Conservation (phyloP, 495 filamentous ascomycete genomes). For the Daldinia caldariorum region DNA sequence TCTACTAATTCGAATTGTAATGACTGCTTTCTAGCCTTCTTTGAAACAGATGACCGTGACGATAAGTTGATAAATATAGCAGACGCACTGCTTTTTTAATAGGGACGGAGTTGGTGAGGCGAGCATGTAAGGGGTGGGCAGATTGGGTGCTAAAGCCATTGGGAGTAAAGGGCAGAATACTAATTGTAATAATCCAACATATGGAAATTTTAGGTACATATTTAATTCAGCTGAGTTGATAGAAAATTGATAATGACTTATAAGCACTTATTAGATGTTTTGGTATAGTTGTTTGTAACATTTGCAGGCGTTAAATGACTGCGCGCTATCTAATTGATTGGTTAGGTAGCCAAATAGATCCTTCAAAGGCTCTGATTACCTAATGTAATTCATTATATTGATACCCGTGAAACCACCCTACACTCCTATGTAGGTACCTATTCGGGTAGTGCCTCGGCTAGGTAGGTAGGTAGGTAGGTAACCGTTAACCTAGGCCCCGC, state of each 20-base stretch:
- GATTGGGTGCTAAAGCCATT: background rate
- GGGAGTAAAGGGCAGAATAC: background rate
- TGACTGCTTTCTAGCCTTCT: background rate
- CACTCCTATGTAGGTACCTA: background rate
- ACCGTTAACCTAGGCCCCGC: conserved; percentile 13
- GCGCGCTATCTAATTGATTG: no score
- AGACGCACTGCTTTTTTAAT: background rate
- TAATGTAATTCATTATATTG: no score
- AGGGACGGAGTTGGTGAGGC: background rate
- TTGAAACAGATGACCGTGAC: background rate
- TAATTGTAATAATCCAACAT: background rate
- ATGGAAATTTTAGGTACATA: background rate
- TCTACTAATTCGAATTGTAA: background rate
- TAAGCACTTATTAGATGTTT: background rate
- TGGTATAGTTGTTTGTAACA: no score
- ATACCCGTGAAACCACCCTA: no score
- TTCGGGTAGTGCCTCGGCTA: conserved; percentile 39
- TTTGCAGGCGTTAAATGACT: no score
- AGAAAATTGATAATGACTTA: background rate
- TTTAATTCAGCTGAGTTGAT: background rate
- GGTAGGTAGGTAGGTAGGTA: conserved; percentile 3
- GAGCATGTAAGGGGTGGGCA: background rate
- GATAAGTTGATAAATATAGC: background rate
- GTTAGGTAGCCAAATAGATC: no score
- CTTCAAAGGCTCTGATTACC: no score